Evolutionary conservation across 768 basidiomycete species (phyloP).

Genomic region (Inosperma sp.): DNA sequence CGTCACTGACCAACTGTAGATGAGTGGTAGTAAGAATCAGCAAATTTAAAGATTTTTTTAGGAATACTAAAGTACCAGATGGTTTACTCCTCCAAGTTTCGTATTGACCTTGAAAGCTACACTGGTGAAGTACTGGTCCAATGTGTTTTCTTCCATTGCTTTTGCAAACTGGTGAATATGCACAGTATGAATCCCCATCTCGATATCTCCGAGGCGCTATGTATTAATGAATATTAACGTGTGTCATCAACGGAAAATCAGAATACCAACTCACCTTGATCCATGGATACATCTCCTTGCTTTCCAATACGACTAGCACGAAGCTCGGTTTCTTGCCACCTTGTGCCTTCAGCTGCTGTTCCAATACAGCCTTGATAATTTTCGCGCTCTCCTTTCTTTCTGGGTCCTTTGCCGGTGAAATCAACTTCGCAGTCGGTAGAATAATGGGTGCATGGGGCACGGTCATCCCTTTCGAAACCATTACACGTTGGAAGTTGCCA

Average conservation of each 20-base stretch:
- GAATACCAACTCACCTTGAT: conserved; percentile 48
- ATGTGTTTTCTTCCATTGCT: conserved; percentile 52
- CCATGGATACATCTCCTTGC: conserved; percentile 73
- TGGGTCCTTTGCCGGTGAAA: conserved; percentile 28
- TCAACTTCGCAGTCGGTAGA: conserved; percentile 35
- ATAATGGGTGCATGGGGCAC: conserved; percentile 38
- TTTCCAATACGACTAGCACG: conserved; percentile 65
- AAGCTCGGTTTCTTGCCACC: conserved; percentile 57
- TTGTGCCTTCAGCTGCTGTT: conserved; percentile 18
- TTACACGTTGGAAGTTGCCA: conserved; percentile 50
- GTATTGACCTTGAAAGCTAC: conserved; percentile 78
- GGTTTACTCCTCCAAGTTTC: conserved; percentile 80
- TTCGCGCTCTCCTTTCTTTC: conserved; percentile 35
- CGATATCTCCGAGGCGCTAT: conserved; percentile 67
- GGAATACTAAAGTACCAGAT: conserved; percentile 35
- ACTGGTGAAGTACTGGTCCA: conserved; percentile 80
- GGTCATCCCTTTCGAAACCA: conserved; percentile 54
- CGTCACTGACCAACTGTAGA: conserved; percentile 51
- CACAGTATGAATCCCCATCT: conserved; percentile 69
- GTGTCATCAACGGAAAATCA: not conserved
- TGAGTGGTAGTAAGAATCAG: conserved; percentile 10
- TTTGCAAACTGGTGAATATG: conserved; percentile 66
- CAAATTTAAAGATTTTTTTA: not conserved
- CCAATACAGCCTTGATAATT: conserved; percentile 40
- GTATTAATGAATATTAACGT: not conserved